phyloP scores from a whole-genome alignment of 2,329 filamentous ascomycete species.

The Helicocarpus griseus region DNA sequence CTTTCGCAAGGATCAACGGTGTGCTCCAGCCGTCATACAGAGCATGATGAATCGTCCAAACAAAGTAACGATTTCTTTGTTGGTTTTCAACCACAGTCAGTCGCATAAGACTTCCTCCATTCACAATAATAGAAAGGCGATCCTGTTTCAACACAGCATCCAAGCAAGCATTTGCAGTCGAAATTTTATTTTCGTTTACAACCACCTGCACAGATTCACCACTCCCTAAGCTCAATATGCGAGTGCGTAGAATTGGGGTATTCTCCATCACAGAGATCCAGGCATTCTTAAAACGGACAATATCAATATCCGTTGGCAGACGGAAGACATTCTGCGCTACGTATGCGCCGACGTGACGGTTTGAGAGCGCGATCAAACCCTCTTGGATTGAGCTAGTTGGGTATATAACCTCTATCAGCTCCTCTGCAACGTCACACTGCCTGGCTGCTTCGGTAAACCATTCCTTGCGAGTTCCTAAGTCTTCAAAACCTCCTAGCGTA shows the following conservation, averaged over 20 bases:
- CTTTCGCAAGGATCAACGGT: constrained; percentile 13
- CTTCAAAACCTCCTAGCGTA: background rate
- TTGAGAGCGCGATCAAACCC: constrained; percentile 23
- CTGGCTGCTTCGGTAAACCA: constrained; percentile 14
- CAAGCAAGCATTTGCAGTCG: background rate
- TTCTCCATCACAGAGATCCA: constrained; percentile 55
- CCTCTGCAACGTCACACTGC: constrained; percentile 5
- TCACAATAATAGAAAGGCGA: constrained; percentile 11
- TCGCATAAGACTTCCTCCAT: constrained; percentile 26
- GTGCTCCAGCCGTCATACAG: constrained; percentile 32
- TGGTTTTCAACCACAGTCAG: constrained; percentile 11
- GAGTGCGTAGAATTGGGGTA: constrained; percentile 70
- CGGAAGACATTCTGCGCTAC: constrained; percentile 54
- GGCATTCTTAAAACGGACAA: constrained; percentile 42
- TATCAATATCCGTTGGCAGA: constrained; percentile 47
- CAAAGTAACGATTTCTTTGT: constrained; percentile 18
- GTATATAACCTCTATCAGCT: constrained; percentile 11
- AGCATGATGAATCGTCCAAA: constrained; percentile 35
- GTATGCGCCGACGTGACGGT: constrained; percentile 45
- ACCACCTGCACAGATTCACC: constrained; percentile 33
- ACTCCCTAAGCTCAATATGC: constrained; percentile 46
- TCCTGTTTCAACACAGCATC: background rate
- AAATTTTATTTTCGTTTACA: constrained; percentile 18
- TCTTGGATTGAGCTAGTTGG: constrained; percentile 11
- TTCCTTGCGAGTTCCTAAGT: background rate